These are phyloP conservation scores for Pelargonium fulgidum DNA, from an alignment of 441 rosid genomes.

Conservation along the genomic window DNA sequence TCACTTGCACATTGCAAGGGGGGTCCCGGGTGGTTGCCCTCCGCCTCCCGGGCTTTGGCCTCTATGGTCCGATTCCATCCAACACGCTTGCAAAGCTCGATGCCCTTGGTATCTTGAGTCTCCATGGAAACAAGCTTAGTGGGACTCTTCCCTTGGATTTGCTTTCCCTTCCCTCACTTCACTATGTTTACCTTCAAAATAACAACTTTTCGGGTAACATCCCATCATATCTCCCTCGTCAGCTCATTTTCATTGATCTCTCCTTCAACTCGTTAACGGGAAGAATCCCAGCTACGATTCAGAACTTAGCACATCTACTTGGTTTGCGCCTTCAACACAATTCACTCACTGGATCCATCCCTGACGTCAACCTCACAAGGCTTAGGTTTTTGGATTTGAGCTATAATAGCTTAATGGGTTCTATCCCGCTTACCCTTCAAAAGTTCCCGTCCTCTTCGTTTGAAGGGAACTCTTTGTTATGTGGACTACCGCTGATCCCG, in stretches of 20 bases:
- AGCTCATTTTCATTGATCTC: conserved; percentile 50
- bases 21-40: conserved; percentile 39
- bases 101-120: conserved; percentile 53
- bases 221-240: conserved; percentile 39
- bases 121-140: conserved; percentile 43
- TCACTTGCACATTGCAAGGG: conserved; percentile 41
- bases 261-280: conserved; percentile 53
- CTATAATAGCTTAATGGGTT: conserved; percentile 49
- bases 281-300: conserved; percentile 37
- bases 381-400: conserved; percentile 51
- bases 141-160: conserved; percentile 53
- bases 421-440: conserved; percentile 48
- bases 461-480: conserved; percentile 49
- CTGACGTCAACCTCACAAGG: conserved; percentile 38
- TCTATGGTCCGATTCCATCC: conserved; percentile 55
- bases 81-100: conserved; percentile 58
- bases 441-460: conserved; percentile 52
- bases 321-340: conserved; percentile 51
- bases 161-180: conserved; percentile 53
- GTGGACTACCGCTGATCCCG: conserved; percentile 56
- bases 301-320: conserved; percentile 44
- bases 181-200: conserved; percentile 43
- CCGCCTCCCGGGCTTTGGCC: conserved; percentile 57
- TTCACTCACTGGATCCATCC: conserved; percentile 51
- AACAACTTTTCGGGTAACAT: conserved; percentile 59